These are phyloP conservation scores for slime mould (Dictyostelium discoideum) DNA, from an alignment of 78 protist genomes.

Conservation along the genomic window DNA sequence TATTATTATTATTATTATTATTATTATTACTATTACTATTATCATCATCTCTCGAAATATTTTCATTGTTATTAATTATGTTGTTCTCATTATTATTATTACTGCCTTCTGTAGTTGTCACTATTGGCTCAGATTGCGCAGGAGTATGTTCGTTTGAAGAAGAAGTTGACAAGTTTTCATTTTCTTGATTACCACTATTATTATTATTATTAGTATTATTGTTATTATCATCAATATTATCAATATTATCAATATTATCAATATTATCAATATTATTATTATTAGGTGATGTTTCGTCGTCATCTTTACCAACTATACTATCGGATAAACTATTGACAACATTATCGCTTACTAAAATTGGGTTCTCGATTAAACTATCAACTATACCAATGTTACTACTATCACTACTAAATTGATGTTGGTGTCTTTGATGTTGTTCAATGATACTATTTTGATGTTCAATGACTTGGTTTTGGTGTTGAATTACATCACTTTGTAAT, in stretches of 20 bases:
- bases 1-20: background rate
- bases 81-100: background rate
- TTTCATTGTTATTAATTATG: background rate
- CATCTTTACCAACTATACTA: background rate
- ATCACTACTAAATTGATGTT: background rate
- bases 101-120: background rate
- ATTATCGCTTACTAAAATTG: background rate
- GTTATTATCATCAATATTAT: background rate
- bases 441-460: background rate
- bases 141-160: background rate
- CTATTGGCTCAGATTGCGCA: background rate
- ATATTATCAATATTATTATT: background rate
- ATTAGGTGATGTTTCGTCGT: background rate
- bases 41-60: background rate
- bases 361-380: background rate
- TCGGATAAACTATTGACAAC: background rate
- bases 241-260: background rate
- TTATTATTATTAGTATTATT: background rate
- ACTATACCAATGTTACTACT: background rate
- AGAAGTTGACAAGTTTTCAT: background rate
- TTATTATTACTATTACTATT: background rate
- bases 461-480: background rate
- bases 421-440: conserved; percentile 30
- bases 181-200: background rate
- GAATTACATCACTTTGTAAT: conserved; percentile 2